A percentile compares a stretch with the other conserved stretches of the same genome.
phyloP scores from a whole-genome alignment of 495 filamentous ascomycete species.

The Chaetomium cochliodes region DNA sequence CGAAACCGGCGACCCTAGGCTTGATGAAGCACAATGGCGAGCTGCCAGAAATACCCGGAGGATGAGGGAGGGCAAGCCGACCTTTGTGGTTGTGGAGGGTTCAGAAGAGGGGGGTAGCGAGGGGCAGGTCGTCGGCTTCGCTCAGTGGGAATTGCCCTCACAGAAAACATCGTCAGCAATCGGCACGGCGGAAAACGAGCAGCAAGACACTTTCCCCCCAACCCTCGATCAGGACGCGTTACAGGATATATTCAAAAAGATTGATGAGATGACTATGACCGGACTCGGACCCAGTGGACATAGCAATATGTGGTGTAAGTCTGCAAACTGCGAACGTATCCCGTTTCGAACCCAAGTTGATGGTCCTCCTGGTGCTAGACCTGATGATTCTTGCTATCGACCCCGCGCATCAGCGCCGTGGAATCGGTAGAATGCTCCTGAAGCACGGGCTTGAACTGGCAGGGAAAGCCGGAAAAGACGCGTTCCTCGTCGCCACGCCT shows the following conservation, averaged over 20 bases:
- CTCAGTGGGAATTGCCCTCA: constrained; percentile 30
- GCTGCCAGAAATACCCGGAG: constrained; percentile 15
- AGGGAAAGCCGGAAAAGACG: constrained; percentile 15
- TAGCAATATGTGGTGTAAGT: constrained; percentile 34
- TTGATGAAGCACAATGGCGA: constrained; percentile 29
- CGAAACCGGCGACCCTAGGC: constrained; percentile 1
- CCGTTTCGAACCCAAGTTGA: neutral
- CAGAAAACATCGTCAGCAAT: neutral
- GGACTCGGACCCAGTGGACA: constrained; percentile 23
- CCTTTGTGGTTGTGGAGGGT: constrained; percentile 29
- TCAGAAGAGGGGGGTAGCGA: constrained; percentile 1
- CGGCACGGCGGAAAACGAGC: neutral
- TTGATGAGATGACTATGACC: constrained; percentile 18
- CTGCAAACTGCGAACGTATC: too few relatives aligned
- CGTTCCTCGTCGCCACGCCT: constrained; percentile 24
- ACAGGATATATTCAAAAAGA: neutral
- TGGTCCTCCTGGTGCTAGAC: constrained; percentile 13
- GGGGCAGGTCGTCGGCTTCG: constrained; percentile 26
- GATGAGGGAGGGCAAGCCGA: constrained; percentile 24
- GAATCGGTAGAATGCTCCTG: constrained; percentile 31
- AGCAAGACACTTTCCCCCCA: constrained; percentile 8
- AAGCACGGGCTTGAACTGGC: constrained; percentile 27
- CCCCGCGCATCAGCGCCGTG: constrained; percentile 28
- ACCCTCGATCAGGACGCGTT: constrained; percentile 17
- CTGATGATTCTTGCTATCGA: constrained; percentile 27